These are phyloP conservation scores for Citrus medica DNA, from an alignment of 345 rosid species.

Conservation along the genomic window DNA sequence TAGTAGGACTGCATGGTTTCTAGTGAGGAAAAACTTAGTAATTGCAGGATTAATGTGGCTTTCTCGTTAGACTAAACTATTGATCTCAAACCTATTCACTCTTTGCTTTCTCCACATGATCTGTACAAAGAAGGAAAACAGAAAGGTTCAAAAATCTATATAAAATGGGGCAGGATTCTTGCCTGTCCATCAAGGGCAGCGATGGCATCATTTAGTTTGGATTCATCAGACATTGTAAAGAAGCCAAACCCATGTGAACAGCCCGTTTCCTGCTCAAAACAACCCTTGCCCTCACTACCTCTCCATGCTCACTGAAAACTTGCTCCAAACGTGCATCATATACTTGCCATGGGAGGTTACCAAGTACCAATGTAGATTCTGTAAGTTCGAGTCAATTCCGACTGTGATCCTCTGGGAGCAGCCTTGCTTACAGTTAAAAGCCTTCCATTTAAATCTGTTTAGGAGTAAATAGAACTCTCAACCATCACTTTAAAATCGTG, in stretches of 20 bases:
- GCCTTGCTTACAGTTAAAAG: slow-evolving; percentile 44
- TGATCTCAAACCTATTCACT: not conserved
- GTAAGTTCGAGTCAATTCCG: slow-evolving; percentile 26
- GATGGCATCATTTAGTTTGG: slow-evolving; percentile 48
- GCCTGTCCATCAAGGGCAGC: slow-evolving; percentile 59
- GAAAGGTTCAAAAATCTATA: not conserved
- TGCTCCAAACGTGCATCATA: slow-evolving; percentile 41
- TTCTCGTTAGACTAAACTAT: not conserved
- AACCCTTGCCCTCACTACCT: slow-evolving; percentile 44
- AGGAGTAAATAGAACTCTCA: slow-evolving; percentile 1
- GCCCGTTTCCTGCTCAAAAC: slow-evolving; percentile 48
- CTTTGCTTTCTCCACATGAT: not conserved
- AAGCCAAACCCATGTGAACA: slow-evolving; percentile 60
- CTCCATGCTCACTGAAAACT: slow-evolving; percentile 46
- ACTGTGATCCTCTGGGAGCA: slow-evolving; percentile 35
- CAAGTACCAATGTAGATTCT: slow-evolving; percentile 50
- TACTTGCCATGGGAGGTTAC: slow-evolving; percentile 47
- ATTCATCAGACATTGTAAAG: slow-evolving; percentile 42
- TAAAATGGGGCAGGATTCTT: not conserved
- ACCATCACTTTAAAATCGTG: not conserved
- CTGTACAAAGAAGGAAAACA: not conserved
- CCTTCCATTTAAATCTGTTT: slow-evolving; percentile 42
- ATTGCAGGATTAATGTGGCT: not conserved
- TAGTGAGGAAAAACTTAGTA: not conserved
- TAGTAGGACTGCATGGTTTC: not conserved